Evolutionary conservation across 2,329 filamentous ascomycete species (phyloP).

Genomic region (Claviceps monticola): DNA sequence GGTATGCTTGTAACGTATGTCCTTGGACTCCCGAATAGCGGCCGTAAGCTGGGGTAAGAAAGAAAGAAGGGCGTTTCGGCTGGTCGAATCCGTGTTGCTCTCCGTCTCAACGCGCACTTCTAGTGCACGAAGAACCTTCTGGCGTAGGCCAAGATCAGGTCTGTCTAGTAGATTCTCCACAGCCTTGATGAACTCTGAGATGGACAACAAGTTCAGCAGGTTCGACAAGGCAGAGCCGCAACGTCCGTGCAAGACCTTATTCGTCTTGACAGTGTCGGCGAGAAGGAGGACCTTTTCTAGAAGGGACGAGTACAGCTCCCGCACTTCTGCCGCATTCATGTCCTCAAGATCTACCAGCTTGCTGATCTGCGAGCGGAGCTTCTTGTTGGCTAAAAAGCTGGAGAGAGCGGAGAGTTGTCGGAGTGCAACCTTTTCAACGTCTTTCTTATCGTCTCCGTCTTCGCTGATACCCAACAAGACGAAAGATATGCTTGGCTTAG

Average conservation of each 20-base stretch:
- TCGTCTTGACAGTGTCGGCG: conserved; percentile 47
- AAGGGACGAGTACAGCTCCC: conserved; percentile 54
- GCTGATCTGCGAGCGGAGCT: conserved; percentile 40
- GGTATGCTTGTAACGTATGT: conserved; percentile 67
- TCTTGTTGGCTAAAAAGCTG: conserved; percentile 42
- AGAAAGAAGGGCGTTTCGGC: conserved; percentile 56
- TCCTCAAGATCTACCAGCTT: conserved; percentile 46
- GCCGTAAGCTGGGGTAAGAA: conserved; percentile 69
- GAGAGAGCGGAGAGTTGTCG: conserved; percentile 44
- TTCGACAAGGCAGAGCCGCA: conserved; percentile 62
- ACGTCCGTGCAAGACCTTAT: conserved; percentile 39
- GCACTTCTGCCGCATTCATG: conserved; percentile 52
- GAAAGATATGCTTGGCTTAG: conserved; percentile 61
- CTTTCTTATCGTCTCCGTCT: conserved; percentile 28
- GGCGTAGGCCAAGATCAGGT: conserved; percentile 59
- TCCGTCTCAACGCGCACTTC: conserved; percentile 66
- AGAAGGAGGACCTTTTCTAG: conserved; percentile 52
- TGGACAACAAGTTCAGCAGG: conserved; percentile 72
- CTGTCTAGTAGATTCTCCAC: conserved; percentile 69
- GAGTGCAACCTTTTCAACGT: conserved; percentile 36
- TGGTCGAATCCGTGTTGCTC: conserved; percentile 51
- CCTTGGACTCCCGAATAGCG: conserved; percentile 58
- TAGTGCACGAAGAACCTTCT: conserved; percentile 68
- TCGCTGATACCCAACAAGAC: conserved; percentile 50
- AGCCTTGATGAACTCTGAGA: conserved; percentile 77